Percentiles rank a stretch among this genome's conserved stretches.
phyloP scores from a whole-genome alignment of 768 basidiomycete genomes.

The Mycena pura region DNA sequence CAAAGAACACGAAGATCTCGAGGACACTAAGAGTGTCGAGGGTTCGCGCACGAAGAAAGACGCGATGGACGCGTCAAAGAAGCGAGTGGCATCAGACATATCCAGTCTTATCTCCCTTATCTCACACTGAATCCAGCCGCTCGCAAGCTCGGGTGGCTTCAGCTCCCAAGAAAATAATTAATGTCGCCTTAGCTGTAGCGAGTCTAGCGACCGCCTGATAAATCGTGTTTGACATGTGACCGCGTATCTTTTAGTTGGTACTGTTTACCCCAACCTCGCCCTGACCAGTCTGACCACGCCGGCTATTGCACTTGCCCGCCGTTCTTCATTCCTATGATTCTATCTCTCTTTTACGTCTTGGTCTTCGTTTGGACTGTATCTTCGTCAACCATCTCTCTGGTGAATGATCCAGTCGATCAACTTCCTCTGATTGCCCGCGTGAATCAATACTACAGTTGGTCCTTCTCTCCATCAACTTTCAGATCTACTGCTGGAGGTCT shows the following conservation, averaged over 20 bases:
- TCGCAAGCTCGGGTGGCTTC: too few species aligned
- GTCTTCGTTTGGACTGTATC: conserved; percentile 44
- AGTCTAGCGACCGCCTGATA: too few species aligned
- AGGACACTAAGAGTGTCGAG: too few species aligned
- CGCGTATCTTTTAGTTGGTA: neutral
- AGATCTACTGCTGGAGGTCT: conserved; percentile 48
- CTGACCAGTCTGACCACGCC: conserved; percentile 4
- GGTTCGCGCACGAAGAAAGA: too few species aligned
- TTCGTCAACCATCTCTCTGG: conserved; percentile 56
- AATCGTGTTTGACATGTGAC: conserved; percentile 6
- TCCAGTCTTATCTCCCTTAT: too few species aligned
- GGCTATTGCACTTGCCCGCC: conserved; percentile 39
- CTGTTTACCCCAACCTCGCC: neutral
- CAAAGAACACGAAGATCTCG: too few species aligned
- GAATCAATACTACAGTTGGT: conserved; percentile 69
- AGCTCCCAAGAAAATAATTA: too few species aligned
- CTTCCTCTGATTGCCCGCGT: conserved; percentile 80
- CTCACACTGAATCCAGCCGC: too few species aligned
- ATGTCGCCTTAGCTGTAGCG: too few species aligned
- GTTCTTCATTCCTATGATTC: conserved; percentile 66
- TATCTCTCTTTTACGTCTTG: conserved; percentile 62
- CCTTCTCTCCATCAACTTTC: conserved; percentile 73
- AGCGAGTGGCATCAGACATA: too few species aligned
- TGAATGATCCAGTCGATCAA: conserved; percentile 72
- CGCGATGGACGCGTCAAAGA: too few species aligned